Base-by-base conservation (phyloP, 805 yeast species). In the Starmerella roubikii region DNA sequence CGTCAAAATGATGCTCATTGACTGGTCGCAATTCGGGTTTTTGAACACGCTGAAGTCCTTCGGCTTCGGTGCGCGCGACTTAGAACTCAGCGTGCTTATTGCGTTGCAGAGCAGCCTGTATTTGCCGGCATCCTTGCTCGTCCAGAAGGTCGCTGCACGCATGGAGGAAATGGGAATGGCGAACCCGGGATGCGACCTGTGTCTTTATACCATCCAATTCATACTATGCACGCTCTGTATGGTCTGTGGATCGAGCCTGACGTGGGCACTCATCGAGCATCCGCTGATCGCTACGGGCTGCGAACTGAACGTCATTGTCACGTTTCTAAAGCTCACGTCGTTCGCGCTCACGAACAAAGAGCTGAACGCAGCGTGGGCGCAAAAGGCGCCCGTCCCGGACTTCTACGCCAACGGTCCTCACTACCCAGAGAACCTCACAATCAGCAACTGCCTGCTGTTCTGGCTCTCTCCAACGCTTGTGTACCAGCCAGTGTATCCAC, bases 401-500 rank as follows among this genome's bases (percentile, higher is more conserved):
- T 46, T 58, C 29, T 65, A 64, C 49, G 45, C 46, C 4, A 32
- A 48, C 1, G 45, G 45, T 9, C 51, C 50, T 18, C 54, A 56
- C 19, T 67, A 67, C 47, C 72, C 72, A 4, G 31, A 41, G 9
- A 67, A 66, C 46, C 52, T 67, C 32, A 56, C 66, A 0, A 32
- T 62, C 13, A 13, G 40, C 8, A 62, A 62, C 38, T 40, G 62
- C 17, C 47, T 57, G 10, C 60, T 61, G 46, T 67, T 60, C 49
- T 60, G 68, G 65, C 56, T 58, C 51, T 66, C 68, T 0, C 72
- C 72, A 2, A 67, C 72, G 4, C 54, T 67, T 35, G 61, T 67
- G 9, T 67, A 67, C 47, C 72, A 67, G 49, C 72, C 72, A 1
- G 66, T 59, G 8, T 67, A 67, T 46, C 72, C 72, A 4, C 51